A percentile compares a stretch with the other conserved stretches of the same genome.
Evolutionary conservation across 2,329 filamentous ascomycete genomes (phyloP).

Genomic region (Hymenotorrendiella dingleyae): DNA sequence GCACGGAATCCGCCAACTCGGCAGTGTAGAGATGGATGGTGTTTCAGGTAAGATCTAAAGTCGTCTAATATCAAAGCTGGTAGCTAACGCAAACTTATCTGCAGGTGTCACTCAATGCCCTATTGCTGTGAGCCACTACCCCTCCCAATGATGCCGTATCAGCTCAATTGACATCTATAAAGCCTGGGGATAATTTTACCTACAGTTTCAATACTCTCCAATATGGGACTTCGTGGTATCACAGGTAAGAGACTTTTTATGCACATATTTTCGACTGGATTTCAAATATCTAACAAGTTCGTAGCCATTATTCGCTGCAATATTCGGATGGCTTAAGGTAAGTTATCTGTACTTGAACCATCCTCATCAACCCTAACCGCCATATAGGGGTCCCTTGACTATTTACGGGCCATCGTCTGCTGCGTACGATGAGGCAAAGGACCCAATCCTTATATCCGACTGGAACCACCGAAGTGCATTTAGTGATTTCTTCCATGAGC

Average conservation of each 20-base stretch:
- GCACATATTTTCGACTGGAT: neutral
- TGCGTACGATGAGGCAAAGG: constrained; percentile 9
- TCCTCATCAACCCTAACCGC: neutral
- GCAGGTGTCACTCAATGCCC: constrained; percentile 7
- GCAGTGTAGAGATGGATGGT: constrained; percentile 6
- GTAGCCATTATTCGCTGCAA: constrained; percentile 5
- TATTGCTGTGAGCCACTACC: neutral
- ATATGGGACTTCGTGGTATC: constrained; percentile 49
- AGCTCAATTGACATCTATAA: neutral
- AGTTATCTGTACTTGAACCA: neutral
- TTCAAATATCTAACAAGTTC: neutral
- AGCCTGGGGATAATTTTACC: constrained; percentile 4
- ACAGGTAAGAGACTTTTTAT: no score
- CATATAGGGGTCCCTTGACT: constrained; percentile 37
- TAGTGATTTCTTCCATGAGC: constrained; percentile 1
- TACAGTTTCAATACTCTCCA: constrained; percentile 14
- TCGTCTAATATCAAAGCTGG: neutral
- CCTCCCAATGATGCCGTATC: no score
- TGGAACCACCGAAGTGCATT: constrained; percentile 8
- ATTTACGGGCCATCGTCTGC: constrained; percentile 36
- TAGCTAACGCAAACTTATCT: neutral
- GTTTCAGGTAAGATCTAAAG: neutral
- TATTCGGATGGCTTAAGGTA: constrained; percentile 6
- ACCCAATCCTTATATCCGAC: constrained; percentile 11
- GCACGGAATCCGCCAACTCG: constrained; percentile 39